These are phyloP conservation scores for Jatropha curcas DNA, from an alignment of 345 rosid species.

Conservation along the genomic window DNA sequence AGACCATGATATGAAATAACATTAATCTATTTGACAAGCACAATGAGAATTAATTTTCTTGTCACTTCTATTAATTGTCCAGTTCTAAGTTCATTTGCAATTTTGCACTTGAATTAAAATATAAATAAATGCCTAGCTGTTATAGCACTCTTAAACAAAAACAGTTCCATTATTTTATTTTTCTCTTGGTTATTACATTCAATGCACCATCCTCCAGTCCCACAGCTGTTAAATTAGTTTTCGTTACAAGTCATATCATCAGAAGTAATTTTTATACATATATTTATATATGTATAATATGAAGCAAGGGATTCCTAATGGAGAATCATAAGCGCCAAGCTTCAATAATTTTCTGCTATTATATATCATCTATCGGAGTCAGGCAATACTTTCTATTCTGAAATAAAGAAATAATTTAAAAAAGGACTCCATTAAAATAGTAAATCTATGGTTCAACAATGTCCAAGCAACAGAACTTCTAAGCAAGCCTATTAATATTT, in stretches of 20 bases:
- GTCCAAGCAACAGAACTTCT: background rate
- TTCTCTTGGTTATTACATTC: no score
- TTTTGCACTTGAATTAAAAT: no score
- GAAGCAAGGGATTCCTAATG: background rate
- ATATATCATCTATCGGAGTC: no score
- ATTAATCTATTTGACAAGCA: background rate
- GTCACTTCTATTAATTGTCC: background rate
- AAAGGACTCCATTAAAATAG: background rate
- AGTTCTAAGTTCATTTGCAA: background rate
- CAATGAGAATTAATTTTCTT: background rate
- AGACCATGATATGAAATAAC: background rate
- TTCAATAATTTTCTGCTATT: background rate
- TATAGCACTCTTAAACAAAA: background rate
- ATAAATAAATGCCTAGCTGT: background rate
- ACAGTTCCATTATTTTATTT: no score
- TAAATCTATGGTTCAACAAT: background rate
- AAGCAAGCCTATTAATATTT: background rate
- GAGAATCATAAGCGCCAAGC: background rate
- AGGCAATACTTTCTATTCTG: background rate
- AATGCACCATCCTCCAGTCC: background rate
- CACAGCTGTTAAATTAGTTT: background rate
- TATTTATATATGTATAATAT: background rate
- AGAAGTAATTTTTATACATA: background rate
- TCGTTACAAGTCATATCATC: background rate
- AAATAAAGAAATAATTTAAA: background rate